These are phyloP conservation scores for Marasmius oreades DNA, from an alignment of 1,284 basidiomycete genomes.

Conservation along the genomic window DNA sequence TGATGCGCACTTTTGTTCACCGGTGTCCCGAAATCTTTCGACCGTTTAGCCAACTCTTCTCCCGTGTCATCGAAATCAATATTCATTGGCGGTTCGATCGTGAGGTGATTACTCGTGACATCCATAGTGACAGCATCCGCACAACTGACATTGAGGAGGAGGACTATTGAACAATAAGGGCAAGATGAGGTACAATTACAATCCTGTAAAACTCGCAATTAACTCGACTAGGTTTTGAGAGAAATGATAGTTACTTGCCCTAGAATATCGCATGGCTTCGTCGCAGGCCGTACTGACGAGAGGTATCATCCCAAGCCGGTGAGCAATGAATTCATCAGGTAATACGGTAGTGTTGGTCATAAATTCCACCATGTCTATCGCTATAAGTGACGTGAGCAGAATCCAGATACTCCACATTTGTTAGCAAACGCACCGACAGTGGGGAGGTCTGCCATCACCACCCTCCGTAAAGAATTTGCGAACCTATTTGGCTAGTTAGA, in stretches of 20 bases:
- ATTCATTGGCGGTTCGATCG: conserved; percentile 44
- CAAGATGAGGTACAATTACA: conserved; percentile 82
- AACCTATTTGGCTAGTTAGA: conserved; percentile 46
- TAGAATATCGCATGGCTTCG: conserved; percentile 79
- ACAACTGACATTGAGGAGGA: conserved; percentile 72
- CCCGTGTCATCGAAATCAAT: conserved; percentile 43
- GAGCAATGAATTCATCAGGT: conserved; percentile 97
- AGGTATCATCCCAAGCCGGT: conserved; percentile 94
- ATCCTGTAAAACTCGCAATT: conserved; percentile 49
- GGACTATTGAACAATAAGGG: conserved; percentile 76
- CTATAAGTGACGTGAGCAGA: conserved; percentile 36
- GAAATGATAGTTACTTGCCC: conserved; percentile 41
- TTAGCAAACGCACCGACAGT: conserved; percentile 76
- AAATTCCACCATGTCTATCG: conserved; percentile 97
- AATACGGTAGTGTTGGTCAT: conserved; percentile 90
- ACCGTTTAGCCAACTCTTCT: conserved; percentile 72
- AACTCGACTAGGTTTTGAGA: neutral
- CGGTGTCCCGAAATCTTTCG: conserved; percentile 79
- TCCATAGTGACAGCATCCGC: conserved; percentile 71
- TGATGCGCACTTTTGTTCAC: conserved; percentile 71
- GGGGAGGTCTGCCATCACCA: conserved; percentile 94
- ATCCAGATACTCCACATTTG: neutral
- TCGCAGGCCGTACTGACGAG: conserved; percentile 83
- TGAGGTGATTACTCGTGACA: conserved; percentile 77
- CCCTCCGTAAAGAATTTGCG: conserved; percentile 85